These are phyloP conservation scores for Penicillium steckii DNA, from an alignment of 495 filamentous ascomycete species.

Conservation along the genomic window DNA sequence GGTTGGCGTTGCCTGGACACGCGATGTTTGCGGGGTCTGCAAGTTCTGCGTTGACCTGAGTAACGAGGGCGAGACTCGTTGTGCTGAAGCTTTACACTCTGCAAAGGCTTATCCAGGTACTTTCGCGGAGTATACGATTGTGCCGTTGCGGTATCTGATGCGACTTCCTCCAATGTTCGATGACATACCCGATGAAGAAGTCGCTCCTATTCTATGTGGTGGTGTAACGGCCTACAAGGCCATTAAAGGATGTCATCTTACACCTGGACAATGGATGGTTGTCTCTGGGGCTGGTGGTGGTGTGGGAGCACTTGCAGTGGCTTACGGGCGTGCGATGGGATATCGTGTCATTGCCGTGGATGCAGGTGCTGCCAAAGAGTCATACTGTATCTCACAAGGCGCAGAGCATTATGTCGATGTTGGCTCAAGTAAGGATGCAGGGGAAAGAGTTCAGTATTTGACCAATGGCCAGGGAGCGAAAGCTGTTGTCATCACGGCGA, in stretches of 20 bases:
- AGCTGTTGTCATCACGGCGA: neutral
- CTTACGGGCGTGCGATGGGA: constrained; percentile 91
- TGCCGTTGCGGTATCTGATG: neutral
- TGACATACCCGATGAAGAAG: neutral
- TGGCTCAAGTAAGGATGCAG: neutral
- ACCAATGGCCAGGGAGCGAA: neutral
- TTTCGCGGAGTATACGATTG: neutral
- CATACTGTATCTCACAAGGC: constrained; percentile 66
- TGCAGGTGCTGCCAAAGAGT: constrained; percentile 80
- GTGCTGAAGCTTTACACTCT: neutral
- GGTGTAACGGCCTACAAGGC: constrained; percentile 95
- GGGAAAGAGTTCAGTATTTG: neutral
- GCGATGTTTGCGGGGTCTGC: neutral
- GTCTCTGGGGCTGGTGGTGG: constrained; percentile 90
- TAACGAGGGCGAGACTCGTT: neutral
- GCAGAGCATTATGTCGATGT: constrained; percentile 35
- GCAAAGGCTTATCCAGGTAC: neutral
- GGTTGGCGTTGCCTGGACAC: neutral
- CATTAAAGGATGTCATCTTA: constrained; percentile 74
- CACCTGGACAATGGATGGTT: constrained; percentile 75
- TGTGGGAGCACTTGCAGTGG: constrained; percentile 75
- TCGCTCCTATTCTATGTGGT: constrained; percentile 72
- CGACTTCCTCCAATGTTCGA: neutral
- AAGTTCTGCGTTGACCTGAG: neutral
- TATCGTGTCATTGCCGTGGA: constrained; percentile 77